These are phyloP conservation scores for Exophiala mesophila DNA, from an alignment of 2,329 filamentous ascomycete species.

Conservation along the genomic window DNA sequence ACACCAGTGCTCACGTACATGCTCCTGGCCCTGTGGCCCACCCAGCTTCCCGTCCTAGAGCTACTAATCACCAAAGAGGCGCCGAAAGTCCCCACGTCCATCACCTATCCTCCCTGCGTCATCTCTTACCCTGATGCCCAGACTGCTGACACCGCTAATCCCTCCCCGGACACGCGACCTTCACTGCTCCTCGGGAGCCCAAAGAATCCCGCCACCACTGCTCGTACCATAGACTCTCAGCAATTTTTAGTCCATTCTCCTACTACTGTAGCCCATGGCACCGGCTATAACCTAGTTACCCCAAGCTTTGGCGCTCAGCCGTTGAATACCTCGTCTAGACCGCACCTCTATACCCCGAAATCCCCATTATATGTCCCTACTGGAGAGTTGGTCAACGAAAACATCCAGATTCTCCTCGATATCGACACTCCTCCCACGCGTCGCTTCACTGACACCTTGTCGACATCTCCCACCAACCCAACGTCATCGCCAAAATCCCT, in stretches of 20 bases:
- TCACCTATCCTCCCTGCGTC: conserved; percentile 5
- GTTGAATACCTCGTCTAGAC: conserved; percentile 16
- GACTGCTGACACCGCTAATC: conserved; percentile 25
- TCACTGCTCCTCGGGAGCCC: conserved; percentile 10
- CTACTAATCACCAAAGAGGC: conserved; percentile 19
- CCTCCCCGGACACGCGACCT: conserved; percentile 22
- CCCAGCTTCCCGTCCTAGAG: conserved; percentile 5
- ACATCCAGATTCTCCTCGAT: conserved; percentile 17
- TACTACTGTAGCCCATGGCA: conserved; percentile 14
- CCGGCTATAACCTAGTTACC: conserved; percentile 20
- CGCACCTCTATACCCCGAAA: conserved; percentile 19
- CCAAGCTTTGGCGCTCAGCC: conserved; percentile 21
- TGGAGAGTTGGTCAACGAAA: conserved; percentile 20
- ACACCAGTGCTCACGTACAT: conserved; percentile 2
- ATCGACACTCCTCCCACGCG: conserved; percentile 20
- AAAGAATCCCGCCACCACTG: conserved; percentile 15
- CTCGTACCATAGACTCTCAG: conserved; percentile 15
- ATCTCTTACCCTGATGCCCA: conserved; percentile 15
- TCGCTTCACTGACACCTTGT: conserved; percentile 7
- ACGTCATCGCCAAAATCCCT: conserved; percentile 2
- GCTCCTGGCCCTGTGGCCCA: background rate
- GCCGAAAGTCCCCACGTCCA: conserved; percentile 6
- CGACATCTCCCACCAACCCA: conserved; percentile 13
- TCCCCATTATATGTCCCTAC: conserved; percentile 24
- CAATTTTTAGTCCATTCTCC: conserved; percentile 14